phyloP scores from a whole-genome alignment of 345 rosid genomes.

The Punica granatum region DNA sequence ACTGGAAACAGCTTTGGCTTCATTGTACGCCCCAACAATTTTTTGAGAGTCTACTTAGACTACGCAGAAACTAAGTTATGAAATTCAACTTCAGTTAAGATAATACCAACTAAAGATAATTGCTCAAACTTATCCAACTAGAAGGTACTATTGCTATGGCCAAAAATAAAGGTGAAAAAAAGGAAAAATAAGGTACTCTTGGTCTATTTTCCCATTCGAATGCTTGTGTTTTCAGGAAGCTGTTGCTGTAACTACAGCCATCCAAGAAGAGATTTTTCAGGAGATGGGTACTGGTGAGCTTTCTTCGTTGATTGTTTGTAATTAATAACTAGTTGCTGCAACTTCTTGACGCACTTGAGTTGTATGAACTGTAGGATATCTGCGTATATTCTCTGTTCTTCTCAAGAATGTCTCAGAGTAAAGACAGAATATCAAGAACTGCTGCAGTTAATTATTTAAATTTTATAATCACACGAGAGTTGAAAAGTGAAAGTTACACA shows the following conservation, averaged over 20 bases:
- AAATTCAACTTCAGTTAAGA: neutral
- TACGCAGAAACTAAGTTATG: neutral
- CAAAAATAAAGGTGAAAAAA: no score
- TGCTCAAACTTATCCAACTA: no score
- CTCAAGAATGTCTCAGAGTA: neutral
- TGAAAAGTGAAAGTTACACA: neutral
- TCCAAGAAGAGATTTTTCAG: conserved; percentile 65
- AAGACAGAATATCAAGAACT: neutral
- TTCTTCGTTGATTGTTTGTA: neutral
- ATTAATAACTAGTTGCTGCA: neutral
- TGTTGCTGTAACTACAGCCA: conserved; percentile 66
- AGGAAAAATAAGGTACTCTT: no score
- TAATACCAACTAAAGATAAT: neutral
- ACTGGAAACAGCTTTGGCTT: neutral
- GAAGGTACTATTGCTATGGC: no score
- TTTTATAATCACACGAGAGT: no score
- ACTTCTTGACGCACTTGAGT: neutral
- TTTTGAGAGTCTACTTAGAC: neutral
- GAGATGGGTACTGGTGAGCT: conserved; percentile 76
- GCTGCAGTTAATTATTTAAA: neutral
- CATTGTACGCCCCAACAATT: neutral
- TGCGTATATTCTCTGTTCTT: neutral
- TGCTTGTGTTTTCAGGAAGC: conserved; percentile 47
- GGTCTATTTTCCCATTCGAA: neutral
- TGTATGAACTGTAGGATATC: neutral